Conservation (phyloP, 2,329 filamentous ascomycete genomes). For the Lomentospora prolificans region DNA sequence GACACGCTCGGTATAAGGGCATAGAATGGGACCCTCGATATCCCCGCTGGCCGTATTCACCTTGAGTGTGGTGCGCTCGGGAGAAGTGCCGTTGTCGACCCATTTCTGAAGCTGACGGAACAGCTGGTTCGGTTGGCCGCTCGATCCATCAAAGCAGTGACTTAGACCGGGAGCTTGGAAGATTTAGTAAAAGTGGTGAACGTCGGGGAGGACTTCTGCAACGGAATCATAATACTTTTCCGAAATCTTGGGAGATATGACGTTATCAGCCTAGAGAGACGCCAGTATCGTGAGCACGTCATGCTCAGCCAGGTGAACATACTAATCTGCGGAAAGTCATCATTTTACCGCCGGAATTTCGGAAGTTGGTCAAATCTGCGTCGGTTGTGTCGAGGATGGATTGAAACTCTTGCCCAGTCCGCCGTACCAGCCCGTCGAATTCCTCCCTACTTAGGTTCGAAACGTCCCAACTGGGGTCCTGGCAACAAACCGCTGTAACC, state of each 20-base stretch:
- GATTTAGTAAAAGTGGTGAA: background rate
- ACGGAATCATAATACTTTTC: background rate
- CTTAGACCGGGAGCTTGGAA: background rate
- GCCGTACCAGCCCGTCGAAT: no score
- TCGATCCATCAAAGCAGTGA: background rate
- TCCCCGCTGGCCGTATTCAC: no score
- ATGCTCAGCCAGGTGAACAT: background rate
- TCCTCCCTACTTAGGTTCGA: no score
- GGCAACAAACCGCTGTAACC: no score
- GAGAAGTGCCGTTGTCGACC: background rate
- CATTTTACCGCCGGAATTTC: slow-evolving; percentile 26
- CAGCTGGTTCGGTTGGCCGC: background rate
- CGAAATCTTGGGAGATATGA: background rate
- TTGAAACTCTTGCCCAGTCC: no score
- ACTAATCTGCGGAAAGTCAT: slow-evolving; percentile 28
- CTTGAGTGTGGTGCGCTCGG: background rate
- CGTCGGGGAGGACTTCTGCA: background rate
- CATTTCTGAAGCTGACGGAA: background rate
- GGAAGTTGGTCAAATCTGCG: slow-evolving; percentile 19
- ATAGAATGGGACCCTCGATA: no score
- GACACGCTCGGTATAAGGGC: no score
- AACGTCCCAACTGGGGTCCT: no score
- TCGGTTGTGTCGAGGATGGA: slow-evolving; percentile 15
- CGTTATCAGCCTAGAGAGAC: background rate
- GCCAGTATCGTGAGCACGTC: background rate